phyloP scores from a whole-genome alignment of 1,139 yeast genomes.

The Debaryomyces fabryi region DNA sequence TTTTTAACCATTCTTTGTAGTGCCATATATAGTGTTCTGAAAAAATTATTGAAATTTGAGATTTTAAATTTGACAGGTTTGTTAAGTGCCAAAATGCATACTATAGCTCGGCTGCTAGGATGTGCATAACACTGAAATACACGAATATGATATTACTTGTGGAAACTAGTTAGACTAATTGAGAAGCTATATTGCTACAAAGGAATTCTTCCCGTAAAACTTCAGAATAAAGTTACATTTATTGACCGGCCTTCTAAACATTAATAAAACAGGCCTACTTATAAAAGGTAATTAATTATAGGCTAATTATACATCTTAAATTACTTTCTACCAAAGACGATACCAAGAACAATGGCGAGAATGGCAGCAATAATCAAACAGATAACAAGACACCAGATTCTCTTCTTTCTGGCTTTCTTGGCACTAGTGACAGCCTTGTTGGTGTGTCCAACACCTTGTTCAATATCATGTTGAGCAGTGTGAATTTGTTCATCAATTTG shows the following conservation, averaged over 20 bases:
- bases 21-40: background rate
- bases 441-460: conserved; percentile 93
- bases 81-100: background rate
- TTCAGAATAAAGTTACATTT: conserved; percentile 5
- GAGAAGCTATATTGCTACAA: background rate
- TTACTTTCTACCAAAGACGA: conserved; percentile 27
- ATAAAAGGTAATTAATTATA: conserved; percentile 1
- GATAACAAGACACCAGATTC: conserved; percentile 82
- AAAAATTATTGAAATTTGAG: background rate
- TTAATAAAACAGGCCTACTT: background rate
- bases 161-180: background rate
- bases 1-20: background rate
- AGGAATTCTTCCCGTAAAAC: background rate
- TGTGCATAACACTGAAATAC: background rate
- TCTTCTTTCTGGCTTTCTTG: conserved; percentile 88
- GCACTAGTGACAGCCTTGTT: conserved; percentile 89
- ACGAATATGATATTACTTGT: background rate
- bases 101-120: background rate
- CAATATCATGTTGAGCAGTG: conserved; percentile 86
- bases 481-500: conserved; percentile 81
- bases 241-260: background rate
- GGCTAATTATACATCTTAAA: conserved; percentile 1
- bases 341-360: conserved; percentile 67
- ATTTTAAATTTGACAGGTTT: background rate
- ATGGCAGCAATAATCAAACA: conserved; percentile 60